phyloP scores from a whole-genome alignment of 2,329 filamentous ascomycete species.

The Neodidymelliopsis sp. region DNA sequence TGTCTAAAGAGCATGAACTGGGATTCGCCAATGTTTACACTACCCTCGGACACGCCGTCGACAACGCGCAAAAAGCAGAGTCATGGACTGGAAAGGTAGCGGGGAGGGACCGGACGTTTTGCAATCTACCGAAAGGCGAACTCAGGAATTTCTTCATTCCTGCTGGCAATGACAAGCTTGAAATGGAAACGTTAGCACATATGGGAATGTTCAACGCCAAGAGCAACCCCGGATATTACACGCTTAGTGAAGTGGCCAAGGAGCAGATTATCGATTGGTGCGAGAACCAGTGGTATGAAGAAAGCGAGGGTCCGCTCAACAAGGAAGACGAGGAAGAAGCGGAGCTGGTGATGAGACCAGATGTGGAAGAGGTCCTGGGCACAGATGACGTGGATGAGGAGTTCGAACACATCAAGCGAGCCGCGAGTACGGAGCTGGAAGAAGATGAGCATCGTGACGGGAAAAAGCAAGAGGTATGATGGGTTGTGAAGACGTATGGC shows the following conservation, averaged over 20 bases:
- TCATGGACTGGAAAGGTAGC: slow-evolving; percentile 64
- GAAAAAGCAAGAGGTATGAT: slow-evolving; percentile 15
- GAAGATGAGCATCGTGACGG: not conserved
- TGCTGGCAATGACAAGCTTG: slow-evolving; percentile 76
- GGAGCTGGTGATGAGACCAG: slow-evolving; percentile 39
- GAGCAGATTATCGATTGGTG: slow-evolving; percentile 71
- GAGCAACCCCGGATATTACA: slow-evolving; percentile 76
- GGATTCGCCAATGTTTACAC: slow-evolving; percentile 91
- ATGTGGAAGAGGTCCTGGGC: slow-evolving; percentile 20
- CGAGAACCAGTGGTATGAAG: slow-evolving; percentile 70
- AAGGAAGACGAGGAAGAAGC: slow-evolving; percentile 42
- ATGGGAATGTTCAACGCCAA: slow-evolving; percentile 78
- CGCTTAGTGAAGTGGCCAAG: slow-evolving; percentile 70
- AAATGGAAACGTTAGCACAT: slow-evolving; percentile 83
- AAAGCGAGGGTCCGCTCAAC: slow-evolving; percentile 41
- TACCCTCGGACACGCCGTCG: slow-evolving; percentile 74
- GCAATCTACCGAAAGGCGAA: slow-evolving; percentile 63
- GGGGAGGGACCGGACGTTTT: slow-evolving; percentile 83
- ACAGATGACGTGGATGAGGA: slow-evolving; percentile 30
- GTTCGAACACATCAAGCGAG: slow-evolving; percentile 33
- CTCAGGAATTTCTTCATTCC: slow-evolving; percentile 45
- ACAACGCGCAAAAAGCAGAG: slow-evolving; percentile 51
- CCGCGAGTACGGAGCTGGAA: slow-evolving; percentile 8
- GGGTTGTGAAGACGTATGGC: not conserved
- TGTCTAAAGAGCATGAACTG: slow-evolving; percentile 71